Evolutionary conservation across 768 basidiomycete genomes (phyloP).

Genomic region (Lepiota brunneoincarnata): DNA sequence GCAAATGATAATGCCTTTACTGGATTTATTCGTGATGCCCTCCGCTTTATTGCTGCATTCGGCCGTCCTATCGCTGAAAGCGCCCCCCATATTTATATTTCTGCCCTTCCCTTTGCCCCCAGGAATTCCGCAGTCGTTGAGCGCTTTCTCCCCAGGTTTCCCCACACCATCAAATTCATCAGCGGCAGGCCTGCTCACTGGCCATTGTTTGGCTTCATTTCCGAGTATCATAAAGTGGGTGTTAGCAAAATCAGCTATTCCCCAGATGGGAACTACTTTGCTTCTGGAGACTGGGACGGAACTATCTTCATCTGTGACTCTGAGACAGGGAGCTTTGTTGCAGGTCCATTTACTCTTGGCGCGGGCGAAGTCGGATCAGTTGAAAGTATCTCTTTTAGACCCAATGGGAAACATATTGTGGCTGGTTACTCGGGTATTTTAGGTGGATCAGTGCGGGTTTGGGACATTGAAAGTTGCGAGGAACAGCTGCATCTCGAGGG

Average conservation of each 20-base stretch:
- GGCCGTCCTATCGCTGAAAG: conserved; percentile 16
- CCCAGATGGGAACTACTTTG: conserved; percentile 28
- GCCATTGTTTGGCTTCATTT: conserved; percentile 14
- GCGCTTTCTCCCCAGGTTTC: conserved; percentile 10
- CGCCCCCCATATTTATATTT: conserved; percentile 23
- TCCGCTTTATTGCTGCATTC: conserved; percentile 18
- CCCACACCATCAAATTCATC: conserved; percentile 9
- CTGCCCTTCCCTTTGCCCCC: conserved; percentile 26
- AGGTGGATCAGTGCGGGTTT: background rate
- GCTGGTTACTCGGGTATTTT: no score
- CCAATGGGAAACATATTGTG: no score
- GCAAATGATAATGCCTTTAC: conserved; percentile 10
- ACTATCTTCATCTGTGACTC: conserved; percentile 33
- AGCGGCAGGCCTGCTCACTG: conserved; percentile 12
- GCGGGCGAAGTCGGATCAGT: no score
- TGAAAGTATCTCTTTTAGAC: no score
- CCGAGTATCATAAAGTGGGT: background rate
- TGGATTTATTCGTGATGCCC: conserved; percentile 15
- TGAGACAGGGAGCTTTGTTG: conserved; percentile 7
- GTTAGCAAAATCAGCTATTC: background rate
- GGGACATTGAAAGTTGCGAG: background rate
- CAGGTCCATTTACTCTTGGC: conserved; percentile 12
- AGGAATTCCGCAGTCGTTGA: conserved; percentile 13
- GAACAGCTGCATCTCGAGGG: no score
- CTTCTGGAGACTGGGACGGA: conserved; percentile 32